These are phyloP conservation scores for Aspergillus bombycis DNA, from an alignment of 2,329 filamentous ascomycete genomes.

Conservation along the genomic window DNA sequence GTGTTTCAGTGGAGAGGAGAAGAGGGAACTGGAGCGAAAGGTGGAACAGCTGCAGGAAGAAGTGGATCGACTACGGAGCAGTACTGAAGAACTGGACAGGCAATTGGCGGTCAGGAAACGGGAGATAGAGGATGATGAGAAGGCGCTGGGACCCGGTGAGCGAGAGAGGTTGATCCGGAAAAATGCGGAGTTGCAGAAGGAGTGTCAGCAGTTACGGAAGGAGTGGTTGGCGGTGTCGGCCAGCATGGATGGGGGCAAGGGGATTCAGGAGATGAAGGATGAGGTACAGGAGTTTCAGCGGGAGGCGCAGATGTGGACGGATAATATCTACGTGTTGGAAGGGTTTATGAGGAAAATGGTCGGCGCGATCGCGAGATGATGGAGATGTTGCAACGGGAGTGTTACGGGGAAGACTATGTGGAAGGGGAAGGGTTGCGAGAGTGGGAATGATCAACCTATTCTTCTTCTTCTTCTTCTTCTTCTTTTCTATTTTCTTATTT, in stretches of 20 bases:
- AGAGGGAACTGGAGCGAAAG: conserved; percentile 47
- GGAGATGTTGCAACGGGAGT: conserved; percentile 46
- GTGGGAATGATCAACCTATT: conserved; percentile 20
- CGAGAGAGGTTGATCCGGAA: conserved; percentile 24
- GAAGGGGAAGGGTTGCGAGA: conserved; percentile 57
- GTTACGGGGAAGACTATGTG: conserved; percentile 59
- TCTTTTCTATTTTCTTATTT: no score
- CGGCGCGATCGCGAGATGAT: conserved; percentile 49
- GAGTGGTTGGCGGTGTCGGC: conserved; percentile 13
- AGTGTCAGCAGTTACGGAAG: conserved; percentile 36
- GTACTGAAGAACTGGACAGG: conserved; percentile 36
- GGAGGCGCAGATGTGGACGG: conserved; percentile 43
- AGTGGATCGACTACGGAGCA: conserved; percentile 32
- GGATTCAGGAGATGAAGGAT: conserved; percentile 34
- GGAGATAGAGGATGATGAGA: conserved; percentile 31
- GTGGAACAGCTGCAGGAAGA: conserved; percentile 32
- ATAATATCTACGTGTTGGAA: conserved; percentile 50
- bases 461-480: no score
- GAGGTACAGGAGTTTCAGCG: conserved; percentile 33
- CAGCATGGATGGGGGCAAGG: conserved; percentile 38
- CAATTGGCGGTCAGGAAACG: conserved; percentile 43
- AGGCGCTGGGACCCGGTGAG: conserved; percentile 20
- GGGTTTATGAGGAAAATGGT: conserved; percentile 42
- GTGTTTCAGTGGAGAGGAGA: conserved; percentile 65
- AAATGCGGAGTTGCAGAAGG: conserved; percentile 30